A percentile compares a stretch with the other conserved stretches of the same genome.
phyloP scores from a whole-genome alignment of 164 flowering plant genomes.

The Liquidambar formosana region DNA sequence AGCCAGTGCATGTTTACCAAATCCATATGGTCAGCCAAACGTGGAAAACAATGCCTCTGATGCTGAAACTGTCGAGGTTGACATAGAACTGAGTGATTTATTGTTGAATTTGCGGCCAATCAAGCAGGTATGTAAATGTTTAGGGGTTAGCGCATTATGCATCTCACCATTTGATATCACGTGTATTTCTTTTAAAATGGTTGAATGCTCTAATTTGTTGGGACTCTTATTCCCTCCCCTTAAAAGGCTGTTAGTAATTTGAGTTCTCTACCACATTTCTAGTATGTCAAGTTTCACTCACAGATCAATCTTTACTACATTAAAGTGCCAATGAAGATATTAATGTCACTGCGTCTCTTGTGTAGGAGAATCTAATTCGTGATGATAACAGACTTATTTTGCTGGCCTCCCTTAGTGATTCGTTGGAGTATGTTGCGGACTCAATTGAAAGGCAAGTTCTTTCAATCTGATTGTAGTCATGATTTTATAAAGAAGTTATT shows the following conservation, averaged over 20 bases:
- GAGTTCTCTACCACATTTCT: background rate
- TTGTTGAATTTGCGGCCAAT: slow-evolving; percentile 78
- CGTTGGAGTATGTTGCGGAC: slow-evolving; percentile 96
- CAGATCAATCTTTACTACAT: background rate
- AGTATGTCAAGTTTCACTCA: no score
- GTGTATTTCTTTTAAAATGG: background rate
- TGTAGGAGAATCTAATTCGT: slow-evolving; percentile 93
- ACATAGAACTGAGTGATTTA: slow-evolving; percentile 68
- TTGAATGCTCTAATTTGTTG: background rate
- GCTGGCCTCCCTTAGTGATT: slow-evolving; percentile 96
- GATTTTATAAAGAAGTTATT: background rate
- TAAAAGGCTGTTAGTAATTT: background rate
- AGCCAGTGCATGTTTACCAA: slow-evolving; percentile 73
- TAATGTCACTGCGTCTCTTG: slow-evolving; percentile 9
- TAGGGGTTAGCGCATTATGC: no score
- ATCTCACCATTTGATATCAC: background rate
- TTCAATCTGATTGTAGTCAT: slow-evolving; percentile 1
- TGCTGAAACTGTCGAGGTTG: slow-evolving; percentile 65
- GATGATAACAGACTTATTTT: slow-evolving; percentile 93
- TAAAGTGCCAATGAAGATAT: slow-evolving; percentile 2
- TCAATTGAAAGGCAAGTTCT: slow-evolving; percentile 85
- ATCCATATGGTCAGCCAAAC: slow-evolving; percentile 45
- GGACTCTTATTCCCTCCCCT: background rate
- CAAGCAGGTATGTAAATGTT: slow-evolving; percentile 64
- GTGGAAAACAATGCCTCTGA: slow-evolving; percentile 39